phyloP scores from a whole-genome alignment of 1,284 basidiomycete species.

The Melampsora abietis-canadensis region DNA sequence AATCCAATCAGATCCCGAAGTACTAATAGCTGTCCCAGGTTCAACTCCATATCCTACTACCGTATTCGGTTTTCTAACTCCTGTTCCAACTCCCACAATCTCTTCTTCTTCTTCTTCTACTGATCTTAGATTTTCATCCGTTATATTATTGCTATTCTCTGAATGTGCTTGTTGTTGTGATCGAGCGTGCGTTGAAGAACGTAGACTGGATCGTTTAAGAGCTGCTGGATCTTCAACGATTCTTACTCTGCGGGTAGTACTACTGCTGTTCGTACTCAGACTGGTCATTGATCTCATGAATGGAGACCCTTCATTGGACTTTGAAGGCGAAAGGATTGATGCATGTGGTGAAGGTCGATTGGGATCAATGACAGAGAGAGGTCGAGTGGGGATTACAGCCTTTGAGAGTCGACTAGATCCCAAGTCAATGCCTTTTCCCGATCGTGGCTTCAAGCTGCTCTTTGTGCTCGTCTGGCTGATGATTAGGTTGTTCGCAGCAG shows the following conservation, averaged over 20 bases:
- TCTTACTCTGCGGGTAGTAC: background rate
- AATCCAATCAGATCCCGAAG: slow-evolving; percentile 20
- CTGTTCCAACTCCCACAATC: background rate
- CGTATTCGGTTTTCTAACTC: background rate
- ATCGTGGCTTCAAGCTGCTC: too few relatives aligned
- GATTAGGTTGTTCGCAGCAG: background rate
- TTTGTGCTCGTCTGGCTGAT: background rate
- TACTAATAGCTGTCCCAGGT: slow-evolving; percentile 29
- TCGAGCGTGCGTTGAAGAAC: background rate
- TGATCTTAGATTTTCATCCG: background rate
- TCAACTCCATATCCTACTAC: slow-evolving; percentile 14
- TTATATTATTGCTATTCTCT: background rate
- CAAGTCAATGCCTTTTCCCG: too few relatives aligned
- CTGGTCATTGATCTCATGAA: background rate
- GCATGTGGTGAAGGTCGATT: background rate
- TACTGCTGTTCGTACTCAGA: background rate
- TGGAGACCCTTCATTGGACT: background rate
- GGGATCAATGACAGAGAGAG: slow-evolving; percentile 1
- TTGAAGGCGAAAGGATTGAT: slow-evolving; percentile 1
- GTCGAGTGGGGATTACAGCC: background rate
- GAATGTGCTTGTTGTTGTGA: background rate
- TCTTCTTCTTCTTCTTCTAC: slow-evolving; percentile 5
- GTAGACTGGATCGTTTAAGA: background rate
- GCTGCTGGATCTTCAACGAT: background rate
- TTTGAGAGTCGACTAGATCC: too few relatives aligned